These are phyloP conservation scores for Cicer judaicum DNA, from an alignment of 306 rosid genomes.

Conservation along the genomic window DNA sequence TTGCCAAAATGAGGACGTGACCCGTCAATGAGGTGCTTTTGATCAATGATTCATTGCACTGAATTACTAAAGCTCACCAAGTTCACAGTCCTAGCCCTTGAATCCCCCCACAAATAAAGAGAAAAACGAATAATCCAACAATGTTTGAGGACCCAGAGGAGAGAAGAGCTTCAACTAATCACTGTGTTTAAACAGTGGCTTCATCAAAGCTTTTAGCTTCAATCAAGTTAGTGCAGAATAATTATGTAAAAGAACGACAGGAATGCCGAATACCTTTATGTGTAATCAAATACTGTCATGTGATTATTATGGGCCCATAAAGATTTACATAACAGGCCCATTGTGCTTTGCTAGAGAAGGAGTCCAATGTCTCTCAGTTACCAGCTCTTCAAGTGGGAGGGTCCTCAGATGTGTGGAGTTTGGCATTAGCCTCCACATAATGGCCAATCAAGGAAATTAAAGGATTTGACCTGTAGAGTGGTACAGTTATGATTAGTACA, in stretches of 20 bases:
- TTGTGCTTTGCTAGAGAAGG: conserved; percentile 55
- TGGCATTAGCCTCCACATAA: conserved; percentile 56
- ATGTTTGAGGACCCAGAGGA: conserved; percentile 36
- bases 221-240: conserved; percentile 47
- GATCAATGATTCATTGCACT: conserved; percentile 43
- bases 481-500: conserved; percentile 56
- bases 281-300: conserved; percentile 50
- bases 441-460: conserved; percentile 61
- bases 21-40: conserved; percentile 45
- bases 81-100: conserved; percentile 41
- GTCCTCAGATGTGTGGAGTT: conserved; percentile 60
- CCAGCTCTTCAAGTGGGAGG: conserved; percentile 65
- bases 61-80: conserved; percentile 34
- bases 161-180: conserved; percentile 34
- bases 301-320: conserved; percentile 66
- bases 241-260: conserved; percentile 43
- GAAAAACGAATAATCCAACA: conserved; percentile 41
- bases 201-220: conserved; percentile 43
- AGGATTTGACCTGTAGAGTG: conserved; percentile 53
- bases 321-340: conserved; percentile 55
- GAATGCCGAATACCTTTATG: conserved; percentile 52
- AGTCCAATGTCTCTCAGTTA: conserved; percentile 57
- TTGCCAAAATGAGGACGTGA: conserved; percentile 49
- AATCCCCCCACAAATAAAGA: conserved; percentile 20
- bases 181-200: conserved; percentile 47